A percentile compares a stretch with the other conserved stretches of the same genome.
phyloP scores from a whole-genome alignment of 73 alveolate species.

The Paramecium octaurelia region DNA sequence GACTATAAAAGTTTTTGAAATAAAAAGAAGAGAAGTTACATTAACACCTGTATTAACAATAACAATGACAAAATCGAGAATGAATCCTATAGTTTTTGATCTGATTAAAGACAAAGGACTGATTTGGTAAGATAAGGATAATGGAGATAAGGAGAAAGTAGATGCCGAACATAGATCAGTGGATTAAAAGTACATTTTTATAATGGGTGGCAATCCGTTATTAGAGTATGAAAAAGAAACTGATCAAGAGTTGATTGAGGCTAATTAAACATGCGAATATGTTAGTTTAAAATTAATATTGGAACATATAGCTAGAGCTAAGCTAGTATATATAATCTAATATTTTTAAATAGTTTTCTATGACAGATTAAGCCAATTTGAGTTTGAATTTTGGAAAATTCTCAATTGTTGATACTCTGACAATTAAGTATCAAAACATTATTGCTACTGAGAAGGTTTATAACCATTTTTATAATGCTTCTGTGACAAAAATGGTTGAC shows the following conservation, averaged over 20 bases:
- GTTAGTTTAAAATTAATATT: background rate
- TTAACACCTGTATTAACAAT: conserved; percentile 19
- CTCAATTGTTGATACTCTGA: background rate
- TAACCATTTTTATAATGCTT: conserved; percentile 21
- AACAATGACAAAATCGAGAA: conserved; percentile 20
- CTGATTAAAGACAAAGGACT: background rate
- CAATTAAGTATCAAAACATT: background rate
- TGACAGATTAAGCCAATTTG: background rate
- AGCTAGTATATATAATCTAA: background rate
- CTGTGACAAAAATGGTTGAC: background rate
- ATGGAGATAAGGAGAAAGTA: background rate
- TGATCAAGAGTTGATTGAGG: background rate
- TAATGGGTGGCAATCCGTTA: conserved; percentile 48
- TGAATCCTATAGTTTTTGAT: conserved; percentile 35
- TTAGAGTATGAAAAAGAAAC: conserved; percentile 2
- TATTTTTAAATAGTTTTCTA: background rate
- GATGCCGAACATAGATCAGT: conserved; percentile 1
- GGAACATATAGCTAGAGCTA: conserved; percentile 42
- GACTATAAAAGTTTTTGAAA: conserved; percentile 35
- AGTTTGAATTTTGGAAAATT: conserved; percentile 26
- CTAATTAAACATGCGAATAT: conserved; percentile 39
- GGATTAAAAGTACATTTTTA: background rate
- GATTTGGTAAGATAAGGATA: background rate
- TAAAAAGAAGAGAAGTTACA: conserved; percentile 47
- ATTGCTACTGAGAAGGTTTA: conserved; percentile 1